A percentile compares a stretch with the other conserved stretches of the same genome.
Conservation (phyloP, 2,329 filamentous ascomycete genomes). For the Aphanoascus verrucosus region DNA sequence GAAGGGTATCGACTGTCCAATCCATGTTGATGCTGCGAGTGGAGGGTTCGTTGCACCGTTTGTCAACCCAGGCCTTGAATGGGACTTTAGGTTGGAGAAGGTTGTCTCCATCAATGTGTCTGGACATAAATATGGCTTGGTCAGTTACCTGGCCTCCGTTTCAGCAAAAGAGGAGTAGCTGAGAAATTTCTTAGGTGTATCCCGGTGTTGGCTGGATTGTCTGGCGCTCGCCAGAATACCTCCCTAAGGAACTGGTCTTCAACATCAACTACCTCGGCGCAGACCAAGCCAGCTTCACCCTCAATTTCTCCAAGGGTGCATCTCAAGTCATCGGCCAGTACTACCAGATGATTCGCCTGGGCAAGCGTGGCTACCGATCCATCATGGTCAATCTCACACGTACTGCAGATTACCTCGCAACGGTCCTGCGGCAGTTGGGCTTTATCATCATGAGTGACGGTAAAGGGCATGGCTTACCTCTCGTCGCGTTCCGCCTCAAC, state of each 20-base stretch:
- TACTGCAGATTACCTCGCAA: slow-evolving; percentile 76
- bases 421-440: slow-evolving; percentile 59
- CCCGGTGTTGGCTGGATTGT: slow-evolving; percentile 91
- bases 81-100: slow-evolving; percentile 84
- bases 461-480: slow-evolving; percentile 65
- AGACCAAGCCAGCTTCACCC: slow-evolving; percentile 87
- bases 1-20: slow-evolving; percentile 65
- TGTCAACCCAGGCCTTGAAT: slow-evolving; percentile 68
- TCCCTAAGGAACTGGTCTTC: slow-evolving; percentile 89
- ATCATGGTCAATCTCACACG: slow-evolving; percentile 93
- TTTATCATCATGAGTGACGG: slow-evolving; percentile 83
- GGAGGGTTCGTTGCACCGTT: slow-evolving; percentile 93
- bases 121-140: slow-evolving; percentile 72
- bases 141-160: slow-evolving; percentile 15
- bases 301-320: slow-evolving; percentile 95
- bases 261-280: slow-evolving; percentile 98
- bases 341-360: slow-evolving; percentile 91
- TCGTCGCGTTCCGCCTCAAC: slow-evolving; percentile 77
- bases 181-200: slow-evolving; percentile 54
- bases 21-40: slow-evolving; percentile 87
- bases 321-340: slow-evolving; percentile 94
- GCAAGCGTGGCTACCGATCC: slow-evolving; percentile 78
- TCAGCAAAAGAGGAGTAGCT: background rate
- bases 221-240: slow-evolving; percentile 71
- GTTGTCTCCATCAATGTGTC: slow-evolving; percentile 92